Evolutionary conservation across 345 rosid genomes (phyloP), one percentile per base, ranked within the genome.

Genomic region (Rubroshorea leprosula): DNA sequence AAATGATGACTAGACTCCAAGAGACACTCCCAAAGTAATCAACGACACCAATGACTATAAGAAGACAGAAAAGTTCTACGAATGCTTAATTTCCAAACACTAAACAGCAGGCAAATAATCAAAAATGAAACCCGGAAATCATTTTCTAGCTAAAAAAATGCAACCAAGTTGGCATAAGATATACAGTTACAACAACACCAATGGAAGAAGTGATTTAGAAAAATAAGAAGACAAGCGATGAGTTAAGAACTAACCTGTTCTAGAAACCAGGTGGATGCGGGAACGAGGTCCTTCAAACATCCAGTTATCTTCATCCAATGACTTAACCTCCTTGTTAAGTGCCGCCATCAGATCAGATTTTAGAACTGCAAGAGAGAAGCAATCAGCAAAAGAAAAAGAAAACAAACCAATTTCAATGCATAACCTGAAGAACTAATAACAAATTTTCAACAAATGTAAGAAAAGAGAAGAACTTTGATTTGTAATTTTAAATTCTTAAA

Each of bases 271-370:
- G 63, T 83, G 72, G 62, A 93, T 86, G 51, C 88, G 83, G 9
- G 96, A 93, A 54, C 90, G 97, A 38, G 96, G 99, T 26, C 87
- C 97, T 49, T 87, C 84, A 48, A 89, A 89, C 82, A 72, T 89
- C 99, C 97, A 93, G 65, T 61, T 83, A 75, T 93, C 99, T 66
- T 85, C 92, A 60, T 93, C 99, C 80, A 93, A 55, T 8, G 92
- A 82, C 69, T 82, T 89, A 62, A 84, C 97, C 80, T 74, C 85
- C 78, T 86, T 85, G 63, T 84, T 73, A 27, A 92, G 78, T 31
- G 82, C 76, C 70, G 70, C 78, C 83, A 80, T 76, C 62, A 92
- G 54, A 80, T 92, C 99, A 66, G 82, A 69, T 63, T 84, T 89
- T 74, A 93, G 64, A 58, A 76, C 98, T 92, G 79, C 75, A 70